phyloP scores from a whole-genome alignment of 345 rosid genomes.

The Acer negundo region DNA sequence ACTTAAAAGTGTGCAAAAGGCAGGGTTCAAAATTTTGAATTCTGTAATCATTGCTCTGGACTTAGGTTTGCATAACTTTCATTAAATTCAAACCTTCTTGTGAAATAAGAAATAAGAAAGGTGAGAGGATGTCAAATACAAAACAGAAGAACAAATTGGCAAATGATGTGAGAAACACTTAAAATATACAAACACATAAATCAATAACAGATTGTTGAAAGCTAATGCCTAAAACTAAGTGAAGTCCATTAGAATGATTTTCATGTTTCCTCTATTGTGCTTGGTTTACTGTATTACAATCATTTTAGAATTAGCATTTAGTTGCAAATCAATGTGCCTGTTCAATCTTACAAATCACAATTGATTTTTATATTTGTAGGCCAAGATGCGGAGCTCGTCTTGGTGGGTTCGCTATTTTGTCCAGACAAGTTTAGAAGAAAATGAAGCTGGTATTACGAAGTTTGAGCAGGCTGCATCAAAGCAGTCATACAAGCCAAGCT shows the following conservation, averaged over 20 bases:
- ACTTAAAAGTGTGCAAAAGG: neutral
- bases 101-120: neutral
- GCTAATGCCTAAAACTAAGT: neutral
- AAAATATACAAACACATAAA: neutral
- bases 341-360: constrained; percentile 11
- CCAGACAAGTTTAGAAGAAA: constrained; percentile 69
- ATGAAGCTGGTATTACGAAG: constrained; percentile 54
- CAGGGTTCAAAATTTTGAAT: neutral
- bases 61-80: neutral
- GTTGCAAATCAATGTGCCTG: neutral
- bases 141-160: neutral
- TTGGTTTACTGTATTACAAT: neutral
- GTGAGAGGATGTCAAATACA: neutral
- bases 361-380: constrained; percentile 32
- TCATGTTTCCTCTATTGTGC: neutral
- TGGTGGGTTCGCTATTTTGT: constrained; percentile 73
- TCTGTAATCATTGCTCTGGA: neutral
- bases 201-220: neutral
- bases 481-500: constrained; percentile 65
- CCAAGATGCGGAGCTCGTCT: constrained; percentile 71
- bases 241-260: neutral
- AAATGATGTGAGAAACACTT: neutral
- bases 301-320: neutral
- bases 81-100: neutral
- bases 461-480: constrained; percentile 69